These are phyloP conservation scores for Ustilago crameri DNA, from an alignment of 1,284 basidiomycete genomes.

Conservation along the genomic window DNA sequence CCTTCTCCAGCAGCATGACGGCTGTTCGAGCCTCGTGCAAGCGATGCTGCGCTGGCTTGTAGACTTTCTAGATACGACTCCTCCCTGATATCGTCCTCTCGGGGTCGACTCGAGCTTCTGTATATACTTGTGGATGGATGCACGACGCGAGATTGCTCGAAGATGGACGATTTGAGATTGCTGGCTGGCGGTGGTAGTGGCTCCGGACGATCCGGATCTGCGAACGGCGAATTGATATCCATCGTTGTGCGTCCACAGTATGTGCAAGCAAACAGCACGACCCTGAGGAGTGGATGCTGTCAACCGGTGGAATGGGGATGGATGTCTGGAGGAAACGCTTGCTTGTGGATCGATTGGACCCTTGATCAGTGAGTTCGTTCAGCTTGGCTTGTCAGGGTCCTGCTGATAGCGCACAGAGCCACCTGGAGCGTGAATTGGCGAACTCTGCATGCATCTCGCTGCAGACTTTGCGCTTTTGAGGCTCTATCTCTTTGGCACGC, in stretches of 20 bases:
- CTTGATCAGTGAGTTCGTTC: neutral
- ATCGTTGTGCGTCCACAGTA: conserved; percentile 21
- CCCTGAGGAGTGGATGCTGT: neutral
- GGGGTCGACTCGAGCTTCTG: conserved; percentile 14
- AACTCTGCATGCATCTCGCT: conserved; percentile 1
- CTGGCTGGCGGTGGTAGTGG: conserved; percentile 18
- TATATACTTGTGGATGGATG: conserved; percentile 42
- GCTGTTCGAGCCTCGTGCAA: conserved; percentile 4
- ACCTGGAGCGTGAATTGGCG: neutral
- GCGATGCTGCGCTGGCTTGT: conserved; percentile 12
- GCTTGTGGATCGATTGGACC: conserved; percentile 7
- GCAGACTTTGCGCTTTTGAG: neutral
- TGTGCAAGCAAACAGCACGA: too few relatives aligned
- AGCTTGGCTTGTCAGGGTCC: conserved; percentile 6
- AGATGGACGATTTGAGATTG: conserved; percentile 45
- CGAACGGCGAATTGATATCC: conserved; percentile 45
- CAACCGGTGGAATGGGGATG: neutral
- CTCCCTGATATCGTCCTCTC: conserved; percentile 33
- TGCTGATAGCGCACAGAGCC: neutral
- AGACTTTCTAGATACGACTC: conserved; percentile 25
- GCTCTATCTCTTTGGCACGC: neutral
- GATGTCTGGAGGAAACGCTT: neutral
- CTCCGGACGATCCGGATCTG: conserved; percentile 41
- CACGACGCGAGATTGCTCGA: conserved; percentile 49
- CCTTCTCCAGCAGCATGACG: neutral